A percentile compares a stretch with the other conserved stretches of the same genome.
Evolutionary conservation across 192 early-diverging fungal genomes (phyloP).

Genomic region (Tieghemiomyces parasiticus): DNA sequence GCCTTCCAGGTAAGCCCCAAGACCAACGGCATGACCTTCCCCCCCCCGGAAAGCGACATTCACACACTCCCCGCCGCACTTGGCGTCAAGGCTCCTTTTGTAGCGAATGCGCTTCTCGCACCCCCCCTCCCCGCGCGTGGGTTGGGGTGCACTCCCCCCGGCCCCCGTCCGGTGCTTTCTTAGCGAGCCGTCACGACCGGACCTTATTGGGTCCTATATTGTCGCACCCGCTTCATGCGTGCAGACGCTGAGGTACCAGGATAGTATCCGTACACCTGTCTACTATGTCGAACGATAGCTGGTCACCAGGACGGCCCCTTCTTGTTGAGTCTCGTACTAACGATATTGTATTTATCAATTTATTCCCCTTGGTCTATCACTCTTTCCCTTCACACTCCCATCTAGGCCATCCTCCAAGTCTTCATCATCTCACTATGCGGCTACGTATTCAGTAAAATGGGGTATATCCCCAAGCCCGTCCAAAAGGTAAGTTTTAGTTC

Average conservation of each 20-base stretch:
- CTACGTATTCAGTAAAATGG: conserved; percentile 28
- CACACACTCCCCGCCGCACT: not conserved
- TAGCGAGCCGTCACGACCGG: not conserved
- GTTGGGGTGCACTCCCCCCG: too few relatives aligned
- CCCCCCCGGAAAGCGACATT: not conserved
- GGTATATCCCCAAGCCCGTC: conserved; percentile 26
- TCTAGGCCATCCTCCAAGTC: conserved; percentile 27
- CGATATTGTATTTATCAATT: not conserved
- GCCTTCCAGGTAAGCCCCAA: conserved; percentile 7
- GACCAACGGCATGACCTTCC: not conserved
- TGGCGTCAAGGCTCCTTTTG: too few relatives aligned
- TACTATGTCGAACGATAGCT: not conserved
- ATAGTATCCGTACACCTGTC: not conserved
- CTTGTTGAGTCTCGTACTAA: not conserved
- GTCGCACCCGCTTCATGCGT: not conserved
- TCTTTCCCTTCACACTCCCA: not conserved
- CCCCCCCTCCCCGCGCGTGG: too few relatives aligned
- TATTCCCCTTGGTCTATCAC: not conserved
- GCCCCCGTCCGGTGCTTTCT: not conserved
- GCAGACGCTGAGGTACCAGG: too few relatives aligned
- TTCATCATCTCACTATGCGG: conserved; percentile 28
- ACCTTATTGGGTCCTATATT: not conserved
- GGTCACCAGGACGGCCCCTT: not conserved
- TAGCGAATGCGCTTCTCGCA: too few relatives aligned
- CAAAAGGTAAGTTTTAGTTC: conserved; percentile 25